Conservation (phyloP, 805 yeast species). For the Cyberlindnera saturnus region DNA sequence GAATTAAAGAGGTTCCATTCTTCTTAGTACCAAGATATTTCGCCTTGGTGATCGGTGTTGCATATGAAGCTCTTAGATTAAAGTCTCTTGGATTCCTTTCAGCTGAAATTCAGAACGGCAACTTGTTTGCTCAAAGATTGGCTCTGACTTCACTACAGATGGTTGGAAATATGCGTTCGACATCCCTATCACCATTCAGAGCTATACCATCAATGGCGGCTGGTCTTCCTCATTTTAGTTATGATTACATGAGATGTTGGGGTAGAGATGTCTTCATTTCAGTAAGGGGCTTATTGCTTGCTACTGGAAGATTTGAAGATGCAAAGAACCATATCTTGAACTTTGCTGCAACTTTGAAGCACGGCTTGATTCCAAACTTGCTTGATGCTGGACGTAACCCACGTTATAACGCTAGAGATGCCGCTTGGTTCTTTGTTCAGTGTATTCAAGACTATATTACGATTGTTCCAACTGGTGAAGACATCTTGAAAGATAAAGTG, state of each 20-base stretch:
- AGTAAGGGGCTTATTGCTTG: slow-evolving; percentile 71
- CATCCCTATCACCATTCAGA: slow-evolving; percentile 65
- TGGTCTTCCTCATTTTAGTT: slow-evolving; percentile 91
- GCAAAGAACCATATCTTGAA: slow-evolving; percentile 79
- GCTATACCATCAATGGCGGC: slow-evolving; percentile 82
- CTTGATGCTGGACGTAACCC: slow-evolving; percentile 93
- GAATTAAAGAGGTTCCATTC: slow-evolving; percentile 63
- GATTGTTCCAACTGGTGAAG: slow-evolving; percentile 61
- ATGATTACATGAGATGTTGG: slow-evolving; percentile 95
- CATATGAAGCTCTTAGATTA: slow-evolving; percentile 75
- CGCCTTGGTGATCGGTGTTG: slow-evolving; percentile 72
- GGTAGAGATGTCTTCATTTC: slow-evolving; percentile 95
- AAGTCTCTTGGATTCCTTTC: slow-evolving; percentile 57
- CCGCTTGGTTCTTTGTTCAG: slow-evolving; percentile 91
- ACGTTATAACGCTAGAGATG: slow-evolving; percentile 93
- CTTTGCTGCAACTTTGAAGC: slow-evolving; percentile 87
- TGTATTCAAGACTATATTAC: slow-evolving; percentile 77
- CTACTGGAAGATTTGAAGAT: slow-evolving; percentile 71
- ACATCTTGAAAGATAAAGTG: slow-evolving; percentile 64
- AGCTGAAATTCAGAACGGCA: slow-evolving; percentile 48
- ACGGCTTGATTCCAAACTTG: slow-evolving; percentile 90
- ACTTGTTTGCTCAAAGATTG: slow-evolving; percentile 71
- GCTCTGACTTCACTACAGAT: slow-evolving; percentile 82
- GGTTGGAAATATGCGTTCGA: slow-evolving; percentile 67
- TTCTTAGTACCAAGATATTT: slow-evolving; percentile 84